These are phyloP conservation scores for Teunomyces lycoperdinae DNA, from an alignment of 805 yeast species.

Conservation along the genomic window DNA sequence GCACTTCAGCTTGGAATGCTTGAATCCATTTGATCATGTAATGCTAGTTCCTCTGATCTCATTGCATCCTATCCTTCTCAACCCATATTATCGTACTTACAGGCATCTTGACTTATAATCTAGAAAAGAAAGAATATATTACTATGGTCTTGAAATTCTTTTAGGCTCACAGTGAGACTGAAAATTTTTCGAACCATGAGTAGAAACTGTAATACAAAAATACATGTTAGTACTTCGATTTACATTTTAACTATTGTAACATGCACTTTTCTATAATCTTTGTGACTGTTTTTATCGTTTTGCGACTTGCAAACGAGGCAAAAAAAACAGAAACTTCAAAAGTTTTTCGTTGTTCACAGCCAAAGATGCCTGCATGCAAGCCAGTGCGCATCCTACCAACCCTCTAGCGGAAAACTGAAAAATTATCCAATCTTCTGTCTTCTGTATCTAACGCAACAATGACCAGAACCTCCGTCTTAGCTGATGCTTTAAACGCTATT, in stretches of 20 bases:
- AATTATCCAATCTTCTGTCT: conserved; percentile 3
- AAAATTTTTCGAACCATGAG: conserved; percentile 9
- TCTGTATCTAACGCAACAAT: conserved; percentile 12
- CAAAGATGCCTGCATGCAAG: neutral
- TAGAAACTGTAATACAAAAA: neutral
- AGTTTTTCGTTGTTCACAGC: neutral
- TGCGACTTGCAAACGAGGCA: too few species aligned
- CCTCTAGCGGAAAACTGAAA: conserved; percentile 3
- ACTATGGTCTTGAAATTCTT: conserved; percentile 4
- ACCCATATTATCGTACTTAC: conserved; percentile 29
- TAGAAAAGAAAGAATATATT: conserved; percentile 9
- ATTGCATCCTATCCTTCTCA: neutral
- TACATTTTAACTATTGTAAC: conserved; percentile 1
- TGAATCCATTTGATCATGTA: neutral
- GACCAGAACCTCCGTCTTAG: conserved; percentile 37
- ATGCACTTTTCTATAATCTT: neutral
- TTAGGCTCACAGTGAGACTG: conserved; percentile 3
- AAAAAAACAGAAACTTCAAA: neutral
- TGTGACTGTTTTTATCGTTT: neutral
- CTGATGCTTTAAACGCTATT: conserved; percentile 35
- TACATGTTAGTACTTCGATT: neutral
- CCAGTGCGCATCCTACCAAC: neutral
- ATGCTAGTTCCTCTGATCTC: neutral
- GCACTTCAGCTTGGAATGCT: neutral
- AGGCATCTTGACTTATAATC: conserved; percentile 35